phyloP scores from a whole-genome alignment of 1,284 basidiomycete species.

The Pascua sp. region DNA sequence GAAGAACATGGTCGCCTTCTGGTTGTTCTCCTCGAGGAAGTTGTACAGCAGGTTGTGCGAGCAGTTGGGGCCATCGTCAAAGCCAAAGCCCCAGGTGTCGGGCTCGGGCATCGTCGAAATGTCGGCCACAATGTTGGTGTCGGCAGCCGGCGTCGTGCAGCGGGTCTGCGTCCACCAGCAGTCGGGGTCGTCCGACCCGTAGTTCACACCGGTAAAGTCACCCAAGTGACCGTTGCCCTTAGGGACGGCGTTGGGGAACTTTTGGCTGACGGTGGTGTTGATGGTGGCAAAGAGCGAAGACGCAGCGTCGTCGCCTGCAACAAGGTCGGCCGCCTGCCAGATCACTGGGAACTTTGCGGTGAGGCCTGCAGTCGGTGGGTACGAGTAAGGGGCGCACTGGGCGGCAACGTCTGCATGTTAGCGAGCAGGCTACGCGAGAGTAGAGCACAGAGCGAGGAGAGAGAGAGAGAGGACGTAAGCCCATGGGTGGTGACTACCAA shows the following conservation, averaged over 20 bases:
- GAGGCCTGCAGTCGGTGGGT: constrained; percentile 29
- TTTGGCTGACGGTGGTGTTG: constrained; percentile 21
- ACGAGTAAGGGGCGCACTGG: constrained; percentile 40
- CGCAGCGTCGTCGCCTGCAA: constrained; percentile 48
- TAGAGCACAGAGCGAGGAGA: not conserved
- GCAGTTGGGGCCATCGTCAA: constrained; percentile 55
- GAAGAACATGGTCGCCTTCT: constrained; percentile 55
- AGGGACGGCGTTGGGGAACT: constrained; percentile 3
- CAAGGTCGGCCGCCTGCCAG: constrained; percentile 48
- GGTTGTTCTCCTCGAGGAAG: constrained; percentile 50
- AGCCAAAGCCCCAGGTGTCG: constrained; percentile 55
- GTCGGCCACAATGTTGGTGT: constrained; percentile 41
- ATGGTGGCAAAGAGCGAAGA: constrained; percentile 35
- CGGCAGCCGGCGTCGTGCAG: constrained; percentile 42
- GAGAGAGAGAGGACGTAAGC: not conserved
- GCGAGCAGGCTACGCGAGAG: not conserved
- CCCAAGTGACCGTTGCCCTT: constrained; percentile 4
- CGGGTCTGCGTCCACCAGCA: constrained; percentile 49
- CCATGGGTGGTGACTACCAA: too few species aligned
- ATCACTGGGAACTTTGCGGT: constrained; percentile 40
- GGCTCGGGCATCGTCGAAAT: constrained; percentile 51
- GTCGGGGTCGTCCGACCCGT: constrained; percentile 1
- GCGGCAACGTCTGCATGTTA: constrained; percentile 7
- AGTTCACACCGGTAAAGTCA: constrained; percentile 1
- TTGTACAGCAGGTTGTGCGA: constrained; percentile 56